A percentile compares a stretch with the other conserved stretches of the same genome.
Evolutionary conservation across 2,329 filamentous ascomycete species (phyloP).

Genomic region (Taxawa tesnikishii): DNA sequence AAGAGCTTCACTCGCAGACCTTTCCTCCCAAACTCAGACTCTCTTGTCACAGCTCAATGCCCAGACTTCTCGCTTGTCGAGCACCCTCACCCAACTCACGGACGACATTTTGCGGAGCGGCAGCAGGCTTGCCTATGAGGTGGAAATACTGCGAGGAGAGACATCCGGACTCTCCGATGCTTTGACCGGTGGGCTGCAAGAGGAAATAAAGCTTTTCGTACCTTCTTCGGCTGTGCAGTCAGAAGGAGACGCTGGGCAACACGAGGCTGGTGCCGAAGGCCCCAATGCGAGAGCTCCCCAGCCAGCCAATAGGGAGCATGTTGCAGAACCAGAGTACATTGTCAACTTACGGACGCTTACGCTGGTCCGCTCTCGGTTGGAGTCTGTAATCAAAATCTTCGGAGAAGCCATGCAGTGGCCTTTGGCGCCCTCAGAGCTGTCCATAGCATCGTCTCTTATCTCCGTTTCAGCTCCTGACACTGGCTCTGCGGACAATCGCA

Average conservation of each 20-base stretch:
- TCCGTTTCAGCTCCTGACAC: slow-evolving; percentile 76
- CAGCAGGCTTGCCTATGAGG: slow-evolving; percentile 81
- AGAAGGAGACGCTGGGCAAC: slow-evolving; percentile 6
- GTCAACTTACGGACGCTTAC: slow-evolving; percentile 71
- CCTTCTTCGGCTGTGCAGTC: slow-evolving; percentile 2
- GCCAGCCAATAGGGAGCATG: slow-evolving; percentile 23
- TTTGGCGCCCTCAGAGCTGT: slow-evolving; percentile 78
- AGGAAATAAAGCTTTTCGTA: slow-evolving; percentile 63
- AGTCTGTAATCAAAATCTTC: slow-evolving; percentile 81
- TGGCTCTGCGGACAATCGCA: slow-evolving; percentile 42
- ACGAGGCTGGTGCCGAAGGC: slow-evolving; percentile 5
- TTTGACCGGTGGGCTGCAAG: slow-evolving; percentile 57
- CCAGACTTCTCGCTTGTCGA: slow-evolving; percentile 72
- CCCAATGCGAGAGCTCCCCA: slow-evolving; percentile 1
- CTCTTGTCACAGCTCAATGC: slow-evolving; percentile 81
- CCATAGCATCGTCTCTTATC: slow-evolving; percentile 73
- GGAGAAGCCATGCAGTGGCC: slow-evolving; percentile 94
- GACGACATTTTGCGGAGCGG: slow-evolving; percentile 90
- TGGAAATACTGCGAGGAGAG: slow-evolving; percentile 85
- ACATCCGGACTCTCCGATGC: slow-evolving; percentile 69
- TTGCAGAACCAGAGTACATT: slow-evolving; percentile 50
- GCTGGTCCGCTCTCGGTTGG: slow-evolving; percentile 70
- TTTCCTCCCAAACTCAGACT: slow-evolving; percentile 70
- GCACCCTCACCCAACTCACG: slow-evolving; percentile 73
- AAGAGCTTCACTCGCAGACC: slow-evolving; percentile 50